Evolutionary conservation across 176 grass and related monocot species (phyloP).

Genomic region (Carex scoparia): DNA sequence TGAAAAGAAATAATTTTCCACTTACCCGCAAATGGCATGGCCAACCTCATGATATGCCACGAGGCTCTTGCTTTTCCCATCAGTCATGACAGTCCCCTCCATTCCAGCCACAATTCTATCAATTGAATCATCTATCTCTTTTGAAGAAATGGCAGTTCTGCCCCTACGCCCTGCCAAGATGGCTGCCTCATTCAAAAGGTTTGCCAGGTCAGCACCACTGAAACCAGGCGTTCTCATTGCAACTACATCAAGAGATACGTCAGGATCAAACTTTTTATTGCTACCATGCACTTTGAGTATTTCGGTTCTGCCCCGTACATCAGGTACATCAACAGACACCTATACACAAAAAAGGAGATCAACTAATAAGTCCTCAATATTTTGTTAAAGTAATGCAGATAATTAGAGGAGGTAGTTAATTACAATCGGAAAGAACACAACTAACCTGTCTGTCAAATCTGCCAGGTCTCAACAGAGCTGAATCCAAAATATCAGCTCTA

Average conservation of each 20-base stretch:
- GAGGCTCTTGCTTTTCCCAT: slow-evolving; percentile 97
- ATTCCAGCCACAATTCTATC: slow-evolving; percentile 99
- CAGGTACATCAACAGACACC: slow-evolving; percentile 94
- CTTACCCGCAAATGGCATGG: slow-evolving; percentile 97
- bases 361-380: slow-evolving; percentile 16
- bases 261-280: slow-evolving; percentile 91
- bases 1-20: slow-evolving; percentile 11
- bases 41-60: slow-evolving; percentile 99
- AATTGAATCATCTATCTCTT: slow-evolving; percentile 98
- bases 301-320: slow-evolving; percentile 91
- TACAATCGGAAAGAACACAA: slow-evolving; percentile 10
- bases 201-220: slow-evolving; percentile 97
- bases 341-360: slow-evolving; percentile 25
- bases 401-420: background rate
- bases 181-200: slow-evolving; percentile 95
- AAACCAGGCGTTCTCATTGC: slow-evolving; percentile 99
- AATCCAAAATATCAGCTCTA: slow-evolving; percentile 95
- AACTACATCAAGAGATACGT: slow-evolving; percentile 96
- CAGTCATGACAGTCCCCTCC: slow-evolving; percentile 99
- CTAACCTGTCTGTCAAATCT: slow-evolving; percentile 99
- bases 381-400: background rate
- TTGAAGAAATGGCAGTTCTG: slow-evolving; percentile 75
- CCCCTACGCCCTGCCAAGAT: slow-evolving; percentile 87
- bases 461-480: slow-evolving; percentile 87
- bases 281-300: slow-evolving; percentile 90